Conservation (phyloP, 352 stramenopile species). For the Elongisporangium anandrum region DNA sequence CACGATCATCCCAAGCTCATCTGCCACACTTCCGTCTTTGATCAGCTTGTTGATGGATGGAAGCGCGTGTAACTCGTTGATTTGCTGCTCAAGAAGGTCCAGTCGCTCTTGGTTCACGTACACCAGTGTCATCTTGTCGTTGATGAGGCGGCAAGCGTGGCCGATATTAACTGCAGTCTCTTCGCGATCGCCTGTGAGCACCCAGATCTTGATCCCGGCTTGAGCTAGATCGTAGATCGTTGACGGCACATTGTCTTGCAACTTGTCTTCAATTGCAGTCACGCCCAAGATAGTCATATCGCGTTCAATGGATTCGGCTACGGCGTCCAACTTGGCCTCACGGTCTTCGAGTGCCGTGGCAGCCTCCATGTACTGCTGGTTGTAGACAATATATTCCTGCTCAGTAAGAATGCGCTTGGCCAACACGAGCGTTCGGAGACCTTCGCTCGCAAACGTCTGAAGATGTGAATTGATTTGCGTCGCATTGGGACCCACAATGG, state of each 20-base stretch:
- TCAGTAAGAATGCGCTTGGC: slow-evolving; percentile 39
- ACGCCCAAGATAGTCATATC: slow-evolving; percentile 86
- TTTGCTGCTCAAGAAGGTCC: slow-evolving; percentile 32
- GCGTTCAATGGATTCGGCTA: slow-evolving; percentile 60
- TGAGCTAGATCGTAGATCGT: slow-evolving; percentile 91
- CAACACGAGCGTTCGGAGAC: slow-evolving; percentile 76
- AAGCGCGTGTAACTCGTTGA: slow-evolving; percentile 39
- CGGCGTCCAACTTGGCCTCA: slow-evolving; percentile 45
- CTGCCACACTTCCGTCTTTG: slow-evolving; percentile 19
- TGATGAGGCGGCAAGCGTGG: slow-evolving; percentile 76
- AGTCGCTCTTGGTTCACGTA: slow-evolving; percentile 57
- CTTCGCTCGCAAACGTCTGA: slow-evolving; percentile 64
- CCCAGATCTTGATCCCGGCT: slow-evolving; percentile 97
- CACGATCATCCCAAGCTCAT: slow-evolving; percentile 60
- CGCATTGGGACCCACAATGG: slow-evolving; percentile 10
- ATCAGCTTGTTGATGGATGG: slow-evolving; percentile 42
- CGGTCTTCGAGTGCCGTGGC: slow-evolving; percentile 45
- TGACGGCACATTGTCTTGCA: slow-evolving; percentile 93
- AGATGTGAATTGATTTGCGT: slow-evolving; percentile 40
- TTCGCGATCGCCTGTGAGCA: slow-evolving; percentile 97
- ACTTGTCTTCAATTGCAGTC: slow-evolving; percentile 95
- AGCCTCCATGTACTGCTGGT: slow-evolving; percentile 45
- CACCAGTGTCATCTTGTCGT: slow-evolving; percentile 61
- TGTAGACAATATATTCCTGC: slow-evolving; percentile 57
- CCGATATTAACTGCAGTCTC: slow-evolving; percentile 98